Conservation (phyloP, 2,329 filamentous ascomycete genomes). For the Aspergillus jensenii region DNA sequence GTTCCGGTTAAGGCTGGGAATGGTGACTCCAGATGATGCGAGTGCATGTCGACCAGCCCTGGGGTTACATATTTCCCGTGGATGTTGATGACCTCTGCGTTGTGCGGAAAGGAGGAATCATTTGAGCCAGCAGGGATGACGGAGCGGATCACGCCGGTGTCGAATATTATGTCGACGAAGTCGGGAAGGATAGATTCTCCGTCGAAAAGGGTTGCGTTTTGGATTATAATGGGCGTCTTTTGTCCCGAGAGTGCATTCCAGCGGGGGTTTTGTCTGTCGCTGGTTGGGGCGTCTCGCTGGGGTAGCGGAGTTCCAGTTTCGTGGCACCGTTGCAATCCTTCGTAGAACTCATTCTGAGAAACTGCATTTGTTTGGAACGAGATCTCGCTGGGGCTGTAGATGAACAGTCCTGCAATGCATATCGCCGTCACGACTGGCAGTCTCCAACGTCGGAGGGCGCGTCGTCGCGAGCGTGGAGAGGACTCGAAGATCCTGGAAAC, state of each 20-base stretch:
- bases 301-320: background rate
- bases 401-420: background rate
- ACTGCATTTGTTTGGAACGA: background rate
- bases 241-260: background rate
- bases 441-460: background rate
- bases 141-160: background rate
- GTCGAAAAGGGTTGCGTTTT: background rate
- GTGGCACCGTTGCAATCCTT: background rate
- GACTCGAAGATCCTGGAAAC: background rate
- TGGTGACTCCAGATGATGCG: conserved; percentile 61
- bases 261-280: background rate
- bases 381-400: background rate
- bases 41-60: conserved; percentile 72
- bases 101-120: background rate
- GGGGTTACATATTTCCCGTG: conserved; percentile 50
- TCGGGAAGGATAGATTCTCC: background rate
- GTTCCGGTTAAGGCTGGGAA: conserved; percentile 57
- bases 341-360: background rate
- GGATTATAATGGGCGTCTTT: background rate
- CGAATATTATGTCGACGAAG: background rate
- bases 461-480: background rate
- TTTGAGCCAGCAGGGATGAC: background rate
- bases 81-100: conserved; percentile 1
- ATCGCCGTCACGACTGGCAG: background rate
- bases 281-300: background rate